Base-by-base conservation (phyloP, 192 early-diverging fungal species). In the Anaeromyces robustus region DNA sequence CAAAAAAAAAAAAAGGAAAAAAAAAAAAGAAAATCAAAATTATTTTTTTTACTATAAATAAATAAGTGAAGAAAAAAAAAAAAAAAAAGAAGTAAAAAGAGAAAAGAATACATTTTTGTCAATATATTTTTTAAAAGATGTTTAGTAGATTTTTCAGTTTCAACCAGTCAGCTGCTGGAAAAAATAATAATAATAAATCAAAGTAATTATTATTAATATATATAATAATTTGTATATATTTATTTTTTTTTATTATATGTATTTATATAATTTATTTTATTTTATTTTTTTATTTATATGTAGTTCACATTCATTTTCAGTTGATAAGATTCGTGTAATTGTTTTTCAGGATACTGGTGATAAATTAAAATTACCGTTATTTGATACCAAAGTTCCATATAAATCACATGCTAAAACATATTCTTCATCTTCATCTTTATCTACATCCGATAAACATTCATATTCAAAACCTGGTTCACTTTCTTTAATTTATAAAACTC, bases 301-400 rank as follows among this genome's bases (percentile, higher is more conserved):
- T 68, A 68, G 52, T 68, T 7, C 52, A n/a, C 52, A 68, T n/a
- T 68, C 52, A 1, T 68, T 68, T 68, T 68, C 52, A 22, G 26
- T 68, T 2, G 52, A 68, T 68, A 68, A 68, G 11, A 68, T 84
- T 17, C 83, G 83, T 29, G 52, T 84, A 30, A 79, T 84, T 13
- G 78, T 84, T 26, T 84, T 78, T 34, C 83, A 84, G 77, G 83
- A 84, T 41, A 84, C 82, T 6, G 83, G 83, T n/a, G 83, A 84
- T 30, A 84, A 84, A 68, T 28, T 30, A 29, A 84, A 84, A 32
- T 26, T 84, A 68, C 83, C 83, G 0, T 77, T 84, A 29, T 80
- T 81, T 39, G 83, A 84, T 52, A 81, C 83, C 0, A 79, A 39
- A 9, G 26, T 68, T n/a, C 52, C 52, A 26, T 68, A 68, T 68